These are phyloP conservation scores for Anisodus acutangulus DNA, from an alignment of 257 asterid genomes.

Conservation along the genomic window DNA sequence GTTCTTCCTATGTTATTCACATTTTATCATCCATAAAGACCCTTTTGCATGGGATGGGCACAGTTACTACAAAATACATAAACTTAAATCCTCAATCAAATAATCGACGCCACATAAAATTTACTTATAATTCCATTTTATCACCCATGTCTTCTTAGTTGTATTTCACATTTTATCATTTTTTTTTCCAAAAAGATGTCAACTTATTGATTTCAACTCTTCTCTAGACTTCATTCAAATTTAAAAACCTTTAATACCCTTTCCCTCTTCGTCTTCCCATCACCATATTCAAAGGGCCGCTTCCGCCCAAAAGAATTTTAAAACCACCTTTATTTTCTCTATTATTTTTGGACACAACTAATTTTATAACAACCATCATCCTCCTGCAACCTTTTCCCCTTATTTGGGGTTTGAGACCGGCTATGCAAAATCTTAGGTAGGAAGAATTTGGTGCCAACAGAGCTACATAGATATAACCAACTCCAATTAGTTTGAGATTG, in stretches of 20 bases:
- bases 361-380: neutral
- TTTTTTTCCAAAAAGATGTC: neutral
- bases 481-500: neutral
- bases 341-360: neutral
- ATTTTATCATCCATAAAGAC: neutral
- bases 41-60: neutral
- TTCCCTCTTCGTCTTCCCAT: neutral
- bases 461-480: neutral
- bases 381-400: neutral
- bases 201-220: neutral
- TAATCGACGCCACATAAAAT: neutral
- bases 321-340: neutral
- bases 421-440: neutral
- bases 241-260: neutral
- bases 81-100: conserved; percentile 4
- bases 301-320: neutral
- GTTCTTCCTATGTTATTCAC: neutral
- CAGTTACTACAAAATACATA: neutral
- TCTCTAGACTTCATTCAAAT: neutral
- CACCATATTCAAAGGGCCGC: neutral
- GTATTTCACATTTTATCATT: neutral
- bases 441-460: neutral
- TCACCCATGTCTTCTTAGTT: neutral
- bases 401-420: neutral
- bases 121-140: neutral